Evolutionary conservation across 2,329 filamentous ascomycete genomes (phyloP).

Genomic region (Clonostachys solani): DNA sequence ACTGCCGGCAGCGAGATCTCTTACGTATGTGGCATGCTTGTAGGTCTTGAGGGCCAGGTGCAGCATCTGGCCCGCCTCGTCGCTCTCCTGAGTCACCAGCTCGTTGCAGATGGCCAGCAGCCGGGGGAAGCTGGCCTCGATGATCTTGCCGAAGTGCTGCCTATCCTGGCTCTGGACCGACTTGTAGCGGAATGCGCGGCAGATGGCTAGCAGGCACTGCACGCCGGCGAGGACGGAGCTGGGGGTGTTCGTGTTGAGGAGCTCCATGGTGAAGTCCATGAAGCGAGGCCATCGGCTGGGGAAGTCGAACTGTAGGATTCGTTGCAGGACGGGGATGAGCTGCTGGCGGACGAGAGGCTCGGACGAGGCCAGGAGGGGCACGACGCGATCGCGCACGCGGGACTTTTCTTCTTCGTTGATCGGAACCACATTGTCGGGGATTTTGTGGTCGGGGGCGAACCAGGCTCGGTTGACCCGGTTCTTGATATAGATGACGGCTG

Average conservation of each 20-base stretch:
- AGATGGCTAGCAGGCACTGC: constrained; percentile 91
- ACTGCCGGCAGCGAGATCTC: constrained; percentile 3
- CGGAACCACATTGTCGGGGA: constrained; percentile 48
- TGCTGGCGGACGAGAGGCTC: constrained; percentile 82
- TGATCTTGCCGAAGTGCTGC: constrained; percentile 89
- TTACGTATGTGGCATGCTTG: constrained; percentile 94
- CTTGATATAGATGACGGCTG: constrained; percentile 96
- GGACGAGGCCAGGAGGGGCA: constrained; percentile 82
- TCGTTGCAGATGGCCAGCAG: constrained; percentile 83
- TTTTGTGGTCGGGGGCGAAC: constrained; percentile 72
- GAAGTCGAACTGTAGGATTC: constrained; percentile 94
- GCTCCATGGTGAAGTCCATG: constrained; percentile 84
- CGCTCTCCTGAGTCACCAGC: constrained; percentile 83
- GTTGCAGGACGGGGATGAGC: constrained; percentile 89
- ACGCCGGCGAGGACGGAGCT: constrained; percentile 87
- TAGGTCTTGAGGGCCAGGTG: constrained; percentile 93
- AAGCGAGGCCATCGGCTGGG: constrained; percentile 92
- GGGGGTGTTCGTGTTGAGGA: constrained; percentile 83
- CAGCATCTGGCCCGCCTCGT: constrained; percentile 96
- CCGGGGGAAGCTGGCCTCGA: constrained; percentile 85
- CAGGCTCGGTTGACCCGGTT: constrained; percentile 94
- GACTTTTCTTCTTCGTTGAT: constrained; percentile 89
- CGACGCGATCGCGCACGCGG: constrained; percentile 79
- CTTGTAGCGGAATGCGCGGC: constrained; percentile 94
- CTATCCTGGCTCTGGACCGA: constrained; percentile 69